Evolutionary conservation across 2,329 filamentous ascomycete species (phyloP).

Genomic region (Ophiocordyceps robertsii): DNA sequence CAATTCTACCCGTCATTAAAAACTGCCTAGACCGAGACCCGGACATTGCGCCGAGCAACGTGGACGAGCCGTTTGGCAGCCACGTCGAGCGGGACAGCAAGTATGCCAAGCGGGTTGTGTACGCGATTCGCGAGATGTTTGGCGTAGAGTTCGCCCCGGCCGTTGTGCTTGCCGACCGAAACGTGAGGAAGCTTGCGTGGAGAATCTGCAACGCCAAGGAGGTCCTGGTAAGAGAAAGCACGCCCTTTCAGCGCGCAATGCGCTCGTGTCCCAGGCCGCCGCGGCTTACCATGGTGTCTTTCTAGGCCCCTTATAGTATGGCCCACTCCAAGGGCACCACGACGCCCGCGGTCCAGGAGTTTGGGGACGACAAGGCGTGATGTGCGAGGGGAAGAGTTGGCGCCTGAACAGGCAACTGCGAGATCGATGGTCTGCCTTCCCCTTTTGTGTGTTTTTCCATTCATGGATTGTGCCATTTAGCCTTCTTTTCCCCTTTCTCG

Average conservation of each 20-base stretch:
- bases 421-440: too few relatives aligned
- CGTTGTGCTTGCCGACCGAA: conserved; percentile 85
- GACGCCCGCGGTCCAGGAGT: conserved; percentile 38
- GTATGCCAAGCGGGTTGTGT: conserved; percentile 80
- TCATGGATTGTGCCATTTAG: too few relatives aligned
- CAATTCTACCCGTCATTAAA: conserved; percentile 68
- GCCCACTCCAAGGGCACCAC: conserved; percentile 48
- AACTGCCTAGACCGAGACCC: conserved; percentile 91
- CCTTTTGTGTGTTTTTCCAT: too few relatives aligned
- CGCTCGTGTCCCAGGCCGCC: neutral
- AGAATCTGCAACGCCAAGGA: conserved; percentile 92
- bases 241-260: too few relatives aligned
- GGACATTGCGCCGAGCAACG: conserved; percentile 70
- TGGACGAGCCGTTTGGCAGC: conserved; percentile 72
- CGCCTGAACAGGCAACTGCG: too few relatives aligned
- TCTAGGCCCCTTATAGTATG: conserved; percentile 59
- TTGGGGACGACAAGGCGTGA: conserved; percentile 14
- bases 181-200: conserved; percentile 82
- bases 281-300: neutral
- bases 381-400: neutral
- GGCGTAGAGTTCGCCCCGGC: conserved; percentile 89
- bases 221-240: conserved; percentile 56
- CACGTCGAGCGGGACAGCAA: conserved; percentile 79
- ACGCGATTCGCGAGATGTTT: conserved; percentile 93
- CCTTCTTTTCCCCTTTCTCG: neutral